These are phyloP conservation scores for Penicillium frequentans DNA, from an alignment of 2,329 filamentous ascomycete genomes.

Conservation along the genomic window DNA sequence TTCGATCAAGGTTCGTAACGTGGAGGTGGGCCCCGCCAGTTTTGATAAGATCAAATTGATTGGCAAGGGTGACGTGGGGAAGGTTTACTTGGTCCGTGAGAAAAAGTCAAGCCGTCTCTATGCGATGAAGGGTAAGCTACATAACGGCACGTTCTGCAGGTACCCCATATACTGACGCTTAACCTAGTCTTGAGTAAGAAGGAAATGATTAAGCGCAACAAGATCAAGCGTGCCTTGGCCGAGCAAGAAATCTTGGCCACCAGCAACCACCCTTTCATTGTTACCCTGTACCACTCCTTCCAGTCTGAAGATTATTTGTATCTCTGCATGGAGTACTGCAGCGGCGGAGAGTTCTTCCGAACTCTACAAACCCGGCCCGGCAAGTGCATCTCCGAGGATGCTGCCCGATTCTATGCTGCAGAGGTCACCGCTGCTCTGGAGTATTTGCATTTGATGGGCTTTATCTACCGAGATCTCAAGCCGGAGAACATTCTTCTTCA, in stretches of 20 bases:
- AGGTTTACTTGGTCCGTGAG: conserved; percentile 95
- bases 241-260: conserved; percentile 98
- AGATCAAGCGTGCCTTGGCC: conserved; percentile 96
- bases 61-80: conserved; percentile 96
- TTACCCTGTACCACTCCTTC: conserved; percentile 97
- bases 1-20: conserved; percentile 96
- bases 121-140: conserved; percentile 87
- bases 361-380: conserved; percentile 91
- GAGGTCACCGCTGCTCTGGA: conserved; percentile 96
- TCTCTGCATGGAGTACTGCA: conserved; percentile 99
- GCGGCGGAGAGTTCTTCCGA: conserved; percentile 96
- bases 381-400: conserved; percentile 96
- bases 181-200: conserved; percentile 90
- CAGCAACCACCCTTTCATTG: conserved; percentile 98
- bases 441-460: conserved; percentile 97
- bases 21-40: conserved; percentile 90
- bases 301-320: conserved; percentile 98
- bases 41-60: conserved; percentile 99
- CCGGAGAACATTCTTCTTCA: conserved; percentile 97
- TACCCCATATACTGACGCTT: conserved; percentile 35
- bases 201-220: conserved; percentile 99
- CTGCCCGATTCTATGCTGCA: conserved; percentile 93
- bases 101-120: conserved; percentile 96
- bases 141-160: neutral
- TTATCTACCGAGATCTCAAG: conserved; percentile 97